A percentile compares a stretch with the other conserved stretches of the same genome.
Evolutionary conservation across 805 yeast genomes (phyloP).

Genomic region (Tetrapisispora phaffii): DNA sequence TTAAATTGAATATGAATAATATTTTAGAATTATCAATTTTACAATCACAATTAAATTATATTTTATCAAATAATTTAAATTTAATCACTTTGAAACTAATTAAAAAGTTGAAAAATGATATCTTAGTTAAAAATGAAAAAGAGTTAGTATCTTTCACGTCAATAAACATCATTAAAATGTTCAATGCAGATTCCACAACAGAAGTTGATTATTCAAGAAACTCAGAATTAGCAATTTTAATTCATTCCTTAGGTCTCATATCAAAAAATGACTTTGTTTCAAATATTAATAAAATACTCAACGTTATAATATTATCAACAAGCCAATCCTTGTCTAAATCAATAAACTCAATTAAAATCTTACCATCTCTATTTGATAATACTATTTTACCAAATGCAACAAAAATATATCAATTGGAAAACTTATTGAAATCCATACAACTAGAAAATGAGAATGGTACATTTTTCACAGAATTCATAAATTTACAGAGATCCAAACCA

Average conservation of each 20-base stretch:
- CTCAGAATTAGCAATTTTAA: conserved; percentile 6
- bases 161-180: conserved; percentile 10
- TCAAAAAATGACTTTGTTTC: conserved; percentile 19
- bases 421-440: conserved; percentile 10
- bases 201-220: neutral
- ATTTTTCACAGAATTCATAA: conserved; percentile 13
- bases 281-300: conserved; percentile 17
- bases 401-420: conserved; percentile 11
- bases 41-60: conserved; percentile 20
- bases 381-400: conserved; percentile 9
- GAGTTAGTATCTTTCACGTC: conserved; percentile 14
- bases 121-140: conserved; percentile 15
- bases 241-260: conserved; percentile 13
- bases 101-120: conserved; percentile 15
- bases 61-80: conserved; percentile 20
- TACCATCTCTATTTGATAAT: conserved; percentile 18
- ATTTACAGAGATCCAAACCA: conserved; percentile 9
- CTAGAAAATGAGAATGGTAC: conserved; percentile 7
- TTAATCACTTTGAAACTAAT: conserved; percentile 20
- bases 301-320: conserved; percentile 11
- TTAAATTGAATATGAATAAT: conserved; percentile 2
- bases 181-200: conserved; percentile 3
- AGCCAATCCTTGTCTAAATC: conserved; percentile 19
- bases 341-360: conserved; percentile 23
- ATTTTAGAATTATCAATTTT: conserved; percentile 14